Base-by-base conservation (phyloP, 306 rosid species). In the Vigna hirtella region DNA sequence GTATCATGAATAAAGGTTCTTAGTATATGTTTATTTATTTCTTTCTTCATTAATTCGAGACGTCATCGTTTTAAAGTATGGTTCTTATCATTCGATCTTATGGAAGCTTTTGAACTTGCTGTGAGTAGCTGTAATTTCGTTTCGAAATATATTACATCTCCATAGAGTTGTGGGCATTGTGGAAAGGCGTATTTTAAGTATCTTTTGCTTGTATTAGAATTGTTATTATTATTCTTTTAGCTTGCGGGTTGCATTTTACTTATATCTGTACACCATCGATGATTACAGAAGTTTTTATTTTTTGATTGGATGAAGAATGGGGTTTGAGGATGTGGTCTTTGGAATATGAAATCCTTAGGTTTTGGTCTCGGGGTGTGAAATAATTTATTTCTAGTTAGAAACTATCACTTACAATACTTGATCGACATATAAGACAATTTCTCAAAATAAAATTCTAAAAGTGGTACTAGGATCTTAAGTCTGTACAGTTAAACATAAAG, bases 1-100 rank as follows among this genome's bases (percentile, higher is more conserved):
- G 82, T 77, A 80, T 36, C 77, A 77, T 80, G 79, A 86, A 83
- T 80, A 86, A 86, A 73, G 77, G 69, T 3, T 48, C 57, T 73
- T 70, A 48, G 73, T 53, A 73, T 83, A 34, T 66, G 66, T 76
- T 76, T 70, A 75, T 79, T 62, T 77, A 66, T 86, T 58, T 77
- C 49, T 79, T 73, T 57, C 59, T 78, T 77, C 52, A 73, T 69
- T 74, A 48, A 65, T 42, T 66, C 40, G 4, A 16, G 82, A 78
- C 76, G 22, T 85, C 77, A 13, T 82, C 70, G 30, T 51, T 55
- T 68, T 38, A 16, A 72, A 84, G 34, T 53, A 56, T 76, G 84
- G 47, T 71, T 79, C 53, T 66, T 17, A 13, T 80, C 52, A 13
- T 80, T 45, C 59, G 48, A 16, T 76, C 20, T 40, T 70, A 58